Base-by-base conservation (phyloP, 257 asterid genomes). In the Nicotiana tabacum region DNA sequence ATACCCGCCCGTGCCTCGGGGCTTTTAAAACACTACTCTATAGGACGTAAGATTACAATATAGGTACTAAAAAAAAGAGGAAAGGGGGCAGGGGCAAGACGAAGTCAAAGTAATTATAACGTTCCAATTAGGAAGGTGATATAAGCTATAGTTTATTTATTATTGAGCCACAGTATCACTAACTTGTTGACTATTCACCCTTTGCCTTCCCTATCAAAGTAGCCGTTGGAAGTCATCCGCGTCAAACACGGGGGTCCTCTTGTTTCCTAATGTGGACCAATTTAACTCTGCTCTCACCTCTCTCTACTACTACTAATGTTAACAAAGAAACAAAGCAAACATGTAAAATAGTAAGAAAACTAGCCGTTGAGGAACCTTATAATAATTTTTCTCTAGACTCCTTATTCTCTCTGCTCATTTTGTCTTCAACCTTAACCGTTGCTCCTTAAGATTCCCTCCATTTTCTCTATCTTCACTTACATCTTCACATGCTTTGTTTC, bases 181-280 rank as follows among this genome's bases (percentile, higher is more conserved):
- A n/a, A 60, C 24, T 39, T 69, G 33, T 39, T 70, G 37, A 21
- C 13, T 24, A 46, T 72, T 72, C 60, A 10, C 10, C 15, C 21
- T 46, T 74, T 24, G 29, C 56, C 64, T 39, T 27, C 62, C 27
- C 53, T 65, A 37, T 78, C 11, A 65, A 81, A 77, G 60, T 90
- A 91, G 95, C 95, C 95, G 95, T 91, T 91, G 61, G 33, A 33
- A 33, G 33, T 64, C 80, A 74, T 77, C 89, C 83, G 88, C 89
- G 90, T 83, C 83, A 84, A 83, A 89, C 91, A 89, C 88, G 91
- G 90, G 74, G 80, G 58, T 53, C 64, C 43, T 46, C 29, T 51
- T 9, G 62, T 74, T 74, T 29, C 43, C 62, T 9, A 29, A 74
- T 74, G 62, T 74, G 62, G 62, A 74, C 80, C 62, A 48, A n/a